These are phyloP conservation scores for Zygosaccharomyces pseudobailii DNA, from an alignment of 1,139 yeast genomes.

Conservation along the genomic window DNA sequence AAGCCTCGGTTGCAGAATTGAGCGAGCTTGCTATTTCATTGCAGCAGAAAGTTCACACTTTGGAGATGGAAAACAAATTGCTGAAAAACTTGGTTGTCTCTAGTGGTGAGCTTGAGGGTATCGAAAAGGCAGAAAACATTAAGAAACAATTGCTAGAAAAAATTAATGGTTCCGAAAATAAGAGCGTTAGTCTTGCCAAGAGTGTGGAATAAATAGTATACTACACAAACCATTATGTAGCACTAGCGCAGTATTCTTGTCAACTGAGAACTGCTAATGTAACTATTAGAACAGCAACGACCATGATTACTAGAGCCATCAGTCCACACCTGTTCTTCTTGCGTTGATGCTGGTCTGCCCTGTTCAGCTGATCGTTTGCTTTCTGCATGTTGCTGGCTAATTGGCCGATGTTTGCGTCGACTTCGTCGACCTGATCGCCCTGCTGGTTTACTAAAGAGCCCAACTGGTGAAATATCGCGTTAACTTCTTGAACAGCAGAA, in stretches of 20 bases:
- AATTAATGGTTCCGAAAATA: conserved; percentile 7
- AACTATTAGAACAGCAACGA: conserved; percentile 37
- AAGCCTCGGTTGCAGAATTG: conserved; percentile 56
- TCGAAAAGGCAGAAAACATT: conserved; percentile 20
- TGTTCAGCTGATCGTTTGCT: conserved; percentile 63
- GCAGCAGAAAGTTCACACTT: conserved; percentile 59
- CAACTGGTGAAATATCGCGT: conserved; percentile 75
- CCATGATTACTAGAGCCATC: conserved; percentile 43
- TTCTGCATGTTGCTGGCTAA: conserved; percentile 63
- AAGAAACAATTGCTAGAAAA: conserved; percentile 14
- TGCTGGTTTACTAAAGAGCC: conserved; percentile 76
- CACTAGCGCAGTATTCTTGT: conserved; percentile 1
- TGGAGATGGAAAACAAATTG: conserved; percentile 82
- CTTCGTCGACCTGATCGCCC: conserved; percentile 76
- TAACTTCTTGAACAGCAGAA: conserved; percentile 76
- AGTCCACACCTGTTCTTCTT: conserved; percentile 71
- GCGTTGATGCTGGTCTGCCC: conserved; percentile 73
- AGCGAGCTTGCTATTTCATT: conserved; percentile 55
- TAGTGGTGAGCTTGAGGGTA: conserved; percentile 34
- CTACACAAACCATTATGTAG: neutral
- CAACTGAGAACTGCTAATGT: conserved; percentile 39
- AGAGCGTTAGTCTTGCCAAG: neutral
- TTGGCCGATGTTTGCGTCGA: conserved; percentile 70
- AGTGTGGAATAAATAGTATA: neutral
- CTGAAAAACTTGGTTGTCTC: conserved; percentile 72